Conservation (phyloP, 805 yeast genomes). For the Ogataea angusta region DNA sequence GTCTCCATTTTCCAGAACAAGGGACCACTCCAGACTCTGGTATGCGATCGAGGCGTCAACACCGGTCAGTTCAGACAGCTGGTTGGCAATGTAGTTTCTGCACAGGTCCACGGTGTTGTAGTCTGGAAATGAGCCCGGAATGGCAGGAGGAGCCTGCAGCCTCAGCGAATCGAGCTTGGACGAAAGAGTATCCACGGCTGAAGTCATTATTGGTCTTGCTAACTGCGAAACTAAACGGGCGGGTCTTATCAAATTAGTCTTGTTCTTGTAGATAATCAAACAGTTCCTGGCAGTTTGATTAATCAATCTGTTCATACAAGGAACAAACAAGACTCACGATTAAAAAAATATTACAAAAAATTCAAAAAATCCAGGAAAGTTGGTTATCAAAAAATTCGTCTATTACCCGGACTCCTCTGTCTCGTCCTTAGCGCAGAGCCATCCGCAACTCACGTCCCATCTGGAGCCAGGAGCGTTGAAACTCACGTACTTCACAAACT, state of each 20-base stretch:
- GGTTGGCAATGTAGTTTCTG: conserved; percentile 84
- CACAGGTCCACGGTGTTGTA: conserved; percentile 80
- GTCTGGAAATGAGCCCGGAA: conserved; percentile 67
- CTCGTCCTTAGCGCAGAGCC: conserved; percentile 61
- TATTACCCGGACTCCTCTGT: conserved; percentile 36
- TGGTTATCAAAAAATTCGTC: no score
- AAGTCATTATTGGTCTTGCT: conserved; percentile 23
- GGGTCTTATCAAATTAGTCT: neutral
- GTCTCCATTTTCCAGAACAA: conserved; percentile 87
- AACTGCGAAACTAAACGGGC: conserved; percentile 8
- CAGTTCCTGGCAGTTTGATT: conserved; percentile 2
- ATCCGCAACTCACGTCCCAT: conserved; percentile 84
- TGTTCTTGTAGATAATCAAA: conserved; percentile 2
- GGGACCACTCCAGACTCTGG: conserved; percentile 86
- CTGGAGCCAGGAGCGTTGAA: conserved; percentile 84
- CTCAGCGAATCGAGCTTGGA: conserved; percentile 25
- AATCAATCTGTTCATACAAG: conserved; percentile 9
- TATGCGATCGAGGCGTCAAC: conserved; percentile 68
- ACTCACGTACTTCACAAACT: conserved; percentile 90
- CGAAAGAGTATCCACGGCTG: conserved; percentile 25
- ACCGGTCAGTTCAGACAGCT: conserved; percentile 68
- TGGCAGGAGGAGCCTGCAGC: conserved; percentile 38
- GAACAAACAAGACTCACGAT: conserved; percentile 2
- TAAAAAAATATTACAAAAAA: neutral
- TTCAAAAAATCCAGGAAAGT: neutral